Conservation (phyloP, 176 grass and related monocot genomes). For the Carex cristatella region DNA sequence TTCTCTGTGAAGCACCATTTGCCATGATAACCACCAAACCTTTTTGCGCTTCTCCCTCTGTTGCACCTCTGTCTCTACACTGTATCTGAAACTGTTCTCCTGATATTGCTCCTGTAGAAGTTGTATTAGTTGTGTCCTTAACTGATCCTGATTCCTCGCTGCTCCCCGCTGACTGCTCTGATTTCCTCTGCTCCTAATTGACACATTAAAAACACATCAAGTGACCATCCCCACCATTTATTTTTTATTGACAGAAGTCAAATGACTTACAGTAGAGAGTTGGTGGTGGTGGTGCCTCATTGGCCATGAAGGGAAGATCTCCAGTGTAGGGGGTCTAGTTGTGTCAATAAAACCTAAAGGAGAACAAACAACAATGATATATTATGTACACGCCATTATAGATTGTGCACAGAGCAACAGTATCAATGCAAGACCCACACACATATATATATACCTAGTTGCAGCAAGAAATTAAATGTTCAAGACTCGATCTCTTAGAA, state of each 20-base stretch:
- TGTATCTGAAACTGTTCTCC: constrained; percentile 49
- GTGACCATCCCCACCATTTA: constrained; percentile 23
- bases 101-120: background rate
- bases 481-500: constrained; percentile 14
- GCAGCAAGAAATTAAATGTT: background rate
- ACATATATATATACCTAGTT: constrained; percentile 17
- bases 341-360: constrained; percentile 27
- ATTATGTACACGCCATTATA: constrained; percentile 16
- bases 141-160: constrained; percentile 89
- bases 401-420: background rate
- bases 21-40: constrained; percentile 58
- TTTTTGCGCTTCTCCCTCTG: constrained; percentile 36
- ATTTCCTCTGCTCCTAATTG: constrained; percentile 59
- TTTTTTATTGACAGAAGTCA: background rate
- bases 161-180: constrained; percentile 61
- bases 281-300: constrained; percentile 16
- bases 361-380: constrained; percentile 30
- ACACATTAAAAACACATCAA: constrained; percentile 22
- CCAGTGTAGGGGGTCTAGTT: constrained; percentile 64
- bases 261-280: background rate
- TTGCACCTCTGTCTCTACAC: constrained; percentile 51
- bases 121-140: constrained; percentile 29
- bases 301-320: constrained; percentile 97
- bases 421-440: background rate
- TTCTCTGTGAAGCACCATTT: constrained; percentile 42